These are phyloP conservation scores for Schizophyllum amplum DNA, from an alignment of 1,284 basidiomycete species.

Conservation along the genomic window DNA sequence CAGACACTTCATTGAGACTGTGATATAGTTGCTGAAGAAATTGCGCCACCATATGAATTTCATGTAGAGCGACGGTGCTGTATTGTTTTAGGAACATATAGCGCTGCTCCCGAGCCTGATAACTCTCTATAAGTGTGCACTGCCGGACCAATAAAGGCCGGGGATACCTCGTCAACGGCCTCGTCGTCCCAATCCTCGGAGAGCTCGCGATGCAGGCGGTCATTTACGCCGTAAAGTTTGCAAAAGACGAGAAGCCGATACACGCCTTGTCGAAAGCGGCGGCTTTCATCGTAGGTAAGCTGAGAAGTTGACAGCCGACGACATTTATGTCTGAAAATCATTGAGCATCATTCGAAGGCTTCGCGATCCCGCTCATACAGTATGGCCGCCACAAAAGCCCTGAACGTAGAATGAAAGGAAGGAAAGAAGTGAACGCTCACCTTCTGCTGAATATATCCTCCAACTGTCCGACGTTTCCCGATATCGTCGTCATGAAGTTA, in stretches of 20 bases:
- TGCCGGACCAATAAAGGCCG: too few species aligned
- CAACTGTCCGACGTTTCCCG: background rate
- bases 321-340: background rate
- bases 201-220: too few species aligned
- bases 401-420: background rate
- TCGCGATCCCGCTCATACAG: background rate
- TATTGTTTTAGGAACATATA: background rate
- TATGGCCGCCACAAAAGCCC: background rate
- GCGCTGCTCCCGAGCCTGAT: too few species aligned
- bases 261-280: background rate
- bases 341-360: too few species aligned
- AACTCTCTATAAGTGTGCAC: too few species aligned
- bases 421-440: background rate
- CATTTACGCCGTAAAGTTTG: background rate
- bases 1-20: background rate
- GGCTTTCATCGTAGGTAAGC: background rate
- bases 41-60: background rate
- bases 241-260: background rate
- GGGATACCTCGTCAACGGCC: too few species aligned
- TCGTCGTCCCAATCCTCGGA: background rate
- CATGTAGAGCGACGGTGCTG: background rate
- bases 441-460: background rate
- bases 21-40: background rate
- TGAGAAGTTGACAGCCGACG: background rate
- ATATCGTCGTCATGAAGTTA: background rate